These are phyloP conservation scores for Pseudozyma tsukubaensis DNA, from an alignment of 1,284 basidiomycete species.

Conservation along the genomic window DNA sequence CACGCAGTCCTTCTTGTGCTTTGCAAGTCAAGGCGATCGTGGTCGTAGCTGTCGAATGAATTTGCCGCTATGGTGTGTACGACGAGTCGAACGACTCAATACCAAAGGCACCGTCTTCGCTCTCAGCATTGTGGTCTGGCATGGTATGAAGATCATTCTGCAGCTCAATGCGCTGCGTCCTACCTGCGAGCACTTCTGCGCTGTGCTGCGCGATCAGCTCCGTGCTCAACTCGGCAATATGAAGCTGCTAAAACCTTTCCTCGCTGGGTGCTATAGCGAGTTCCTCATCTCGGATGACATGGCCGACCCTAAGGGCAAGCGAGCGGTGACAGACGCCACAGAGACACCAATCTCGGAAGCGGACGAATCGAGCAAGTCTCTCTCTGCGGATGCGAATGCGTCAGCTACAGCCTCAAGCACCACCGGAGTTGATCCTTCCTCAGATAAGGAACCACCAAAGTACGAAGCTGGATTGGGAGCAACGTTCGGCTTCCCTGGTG, in stretches of 20 bases:
- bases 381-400: constrained; percentile 8
- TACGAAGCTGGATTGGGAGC: constrained; percentile 63
- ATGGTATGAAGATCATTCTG: constrained; percentile 92
- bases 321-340: constrained; percentile 22
- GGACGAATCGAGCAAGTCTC: constrained; percentile 10
- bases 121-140: constrained; percentile 92
- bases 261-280: constrained; percentile 94
- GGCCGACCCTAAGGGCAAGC: constrained; percentile 70
- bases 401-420: constrained; percentile 19
- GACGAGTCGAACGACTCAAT: constrained; percentile 87
- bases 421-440: constrained; percentile 5
- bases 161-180: constrained; percentile 95
- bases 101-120: constrained; percentile 82
- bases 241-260: constrained; percentile 91
- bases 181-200: constrained; percentile 93
- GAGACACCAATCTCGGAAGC: constrained; percentile 26
- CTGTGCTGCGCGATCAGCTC: constrained; percentile 86
- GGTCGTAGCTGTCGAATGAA: constrained; percentile 84
- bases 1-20: constrained; percentile 89
- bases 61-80: constrained; percentile 89
- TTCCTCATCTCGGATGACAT: constrained; percentile 74
- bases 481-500: constrained; percentile 68
- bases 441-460: constrained; percentile 40
- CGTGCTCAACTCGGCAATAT: constrained; percentile 81
- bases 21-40: constrained; percentile 89